Conservation (phyloP, 2,329 filamentous ascomycete species). For the Chrysoporthe austroafricana region DNA sequence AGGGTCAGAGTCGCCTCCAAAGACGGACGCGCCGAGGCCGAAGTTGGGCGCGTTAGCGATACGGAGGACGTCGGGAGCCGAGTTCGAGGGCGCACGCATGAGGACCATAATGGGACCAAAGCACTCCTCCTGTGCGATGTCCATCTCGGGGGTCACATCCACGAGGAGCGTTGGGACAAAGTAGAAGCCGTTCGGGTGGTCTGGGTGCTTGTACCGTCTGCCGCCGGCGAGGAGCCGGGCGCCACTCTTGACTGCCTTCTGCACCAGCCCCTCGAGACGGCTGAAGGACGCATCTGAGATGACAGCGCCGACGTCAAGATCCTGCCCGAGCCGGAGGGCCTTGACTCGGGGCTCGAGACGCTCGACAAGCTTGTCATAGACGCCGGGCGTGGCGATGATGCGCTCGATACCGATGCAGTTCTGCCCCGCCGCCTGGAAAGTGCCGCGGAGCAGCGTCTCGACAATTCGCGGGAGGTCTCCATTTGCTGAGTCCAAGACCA, state of each 20-base stretch:
- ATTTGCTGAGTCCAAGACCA: conserved; percentile 79
- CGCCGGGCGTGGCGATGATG: conserved; percentile 76
- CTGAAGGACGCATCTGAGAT: conserved; percentile 79
- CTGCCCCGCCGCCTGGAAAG: conserved; percentile 93
- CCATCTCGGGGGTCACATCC: conserved; percentile 86
- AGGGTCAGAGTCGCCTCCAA: conserved; percentile 67
- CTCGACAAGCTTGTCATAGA: conserved; percentile 74
- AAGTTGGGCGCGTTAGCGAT: conserved; percentile 86
- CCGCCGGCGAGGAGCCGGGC: conserved; percentile 84
- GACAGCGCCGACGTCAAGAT: conserved; percentile 85
- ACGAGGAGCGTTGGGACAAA: conserved; percentile 88
- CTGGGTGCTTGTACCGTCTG: conserved; percentile 69
- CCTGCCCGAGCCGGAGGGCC: conserved; percentile 74
- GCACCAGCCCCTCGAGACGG: conserved; percentile 75
- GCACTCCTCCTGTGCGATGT: conserved; percentile 85
- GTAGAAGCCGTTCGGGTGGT: conserved; percentile 81
- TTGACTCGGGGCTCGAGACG: conserved; percentile 75
- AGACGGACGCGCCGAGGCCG: conserved; percentile 87
- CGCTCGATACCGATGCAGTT: conserved; percentile 98
- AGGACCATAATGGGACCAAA: conserved; percentile 91
- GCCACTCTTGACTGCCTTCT: conserved; percentile 76
- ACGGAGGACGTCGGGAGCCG: conserved; percentile 65
- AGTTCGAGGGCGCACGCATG: conserved; percentile 71
- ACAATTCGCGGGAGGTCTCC: conserved; percentile 71
- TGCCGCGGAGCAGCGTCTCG: conserved; percentile 85